A percentile compares a stretch with the other conserved stretches of the same genome.
Conservation (phyloP, 2,329 filamentous ascomycete genomes). For the Aspergillus tubingensis region DNA sequence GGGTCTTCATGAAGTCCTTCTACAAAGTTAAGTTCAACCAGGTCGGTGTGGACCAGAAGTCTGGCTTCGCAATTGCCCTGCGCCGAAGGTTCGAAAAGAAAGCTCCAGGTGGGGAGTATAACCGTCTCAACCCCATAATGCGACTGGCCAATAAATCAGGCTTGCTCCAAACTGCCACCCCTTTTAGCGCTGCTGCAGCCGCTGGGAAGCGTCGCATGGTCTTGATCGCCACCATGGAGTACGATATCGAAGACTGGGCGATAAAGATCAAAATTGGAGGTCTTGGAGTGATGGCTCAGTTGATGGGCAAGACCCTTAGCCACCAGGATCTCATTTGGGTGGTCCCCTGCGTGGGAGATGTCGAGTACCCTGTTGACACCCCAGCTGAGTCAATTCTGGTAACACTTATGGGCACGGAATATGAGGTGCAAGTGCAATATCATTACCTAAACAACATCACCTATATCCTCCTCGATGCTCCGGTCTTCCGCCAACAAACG, state of each 20-base stretch:
- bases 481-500: constrained; percentile 65
- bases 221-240: constrained; percentile 69
- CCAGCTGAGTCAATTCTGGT: constrained; percentile 62
- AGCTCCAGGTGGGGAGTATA: background rate
- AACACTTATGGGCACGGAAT: constrained; percentile 60
- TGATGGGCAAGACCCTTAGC: constrained; percentile 65
- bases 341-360: constrained; percentile 60
- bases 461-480: constrained; percentile 66
- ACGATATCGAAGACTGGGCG: constrained; percentile 68
- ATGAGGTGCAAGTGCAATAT: constrained; percentile 64
- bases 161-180: constrained; percentile 36
- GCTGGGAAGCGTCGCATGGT: constrained; percentile 52
- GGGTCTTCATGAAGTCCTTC: constrained; percentile 60
- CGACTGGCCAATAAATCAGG: constrained; percentile 34
- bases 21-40: constrained; percentile 65
- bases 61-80: constrained; percentile 6
- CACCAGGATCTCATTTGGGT: constrained; percentile 67
- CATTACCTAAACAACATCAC: constrained; percentile 65
- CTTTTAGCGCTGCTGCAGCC: constrained; percentile 27
- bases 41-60: constrained; percentile 54
- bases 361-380: constrained; percentile 63
- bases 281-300: constrained; percentile 67
- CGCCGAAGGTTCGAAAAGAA: background rate
- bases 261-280: constrained; percentile 72
- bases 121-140: constrained; percentile 29